These are phyloP conservation scores for Apiotrichum porosum DNA, from an alignment of 1,284 basidiomycete species.

Conservation along the genomic window DNA sequence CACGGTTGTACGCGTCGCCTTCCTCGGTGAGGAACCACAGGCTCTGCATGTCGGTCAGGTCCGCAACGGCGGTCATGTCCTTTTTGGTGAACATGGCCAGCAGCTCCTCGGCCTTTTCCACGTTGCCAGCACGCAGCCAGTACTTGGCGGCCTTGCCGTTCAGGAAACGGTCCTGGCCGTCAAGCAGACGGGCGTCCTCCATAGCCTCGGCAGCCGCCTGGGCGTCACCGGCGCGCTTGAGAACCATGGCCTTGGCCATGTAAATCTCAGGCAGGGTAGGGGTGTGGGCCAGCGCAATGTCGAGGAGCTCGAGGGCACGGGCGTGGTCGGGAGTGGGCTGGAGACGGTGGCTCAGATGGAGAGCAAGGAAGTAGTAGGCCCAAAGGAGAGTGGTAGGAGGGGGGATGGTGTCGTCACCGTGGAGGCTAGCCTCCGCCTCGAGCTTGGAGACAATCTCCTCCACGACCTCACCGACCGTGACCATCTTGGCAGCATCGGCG, in stretches of 20 bases:
- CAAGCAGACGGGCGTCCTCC: constrained; percentile 77
- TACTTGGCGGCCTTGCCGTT: constrained; percentile 96
- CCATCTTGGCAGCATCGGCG: constrained; percentile 58
- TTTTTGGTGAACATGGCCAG: constrained; percentile 89
- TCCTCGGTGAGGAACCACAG: constrained; percentile 82
- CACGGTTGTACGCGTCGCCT: constrained; percentile 64
- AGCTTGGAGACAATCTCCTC: constrained; percentile 53
- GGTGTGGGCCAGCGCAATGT: constrained; percentile 70
- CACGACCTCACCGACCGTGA: constrained; percentile 66
- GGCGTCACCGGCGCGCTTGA: constrained; percentile 82
- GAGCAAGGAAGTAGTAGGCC: constrained; percentile 91
- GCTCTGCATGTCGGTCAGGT: constrained; percentile 96
- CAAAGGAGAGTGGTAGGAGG: constrained; percentile 88
- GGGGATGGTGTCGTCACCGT: constrained; percentile 45
- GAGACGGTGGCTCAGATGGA: constrained; percentile 70
- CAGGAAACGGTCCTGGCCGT: constrained; percentile 92
- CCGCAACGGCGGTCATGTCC: constrained; percentile 66
- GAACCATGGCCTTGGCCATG: constrained; percentile 73
- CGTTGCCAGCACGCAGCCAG: constrained; percentile 70
- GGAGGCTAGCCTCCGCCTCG: constrained; percentile 42
- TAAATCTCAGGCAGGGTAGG: constrained; percentile 90
- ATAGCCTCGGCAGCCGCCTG: constrained; percentile 69
- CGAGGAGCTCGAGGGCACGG: constrained; percentile 64
- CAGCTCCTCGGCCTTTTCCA: constrained; percentile 67
- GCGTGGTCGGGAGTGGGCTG: constrained; percentile 50